Conservation (phyloP, 352 stramenopile species). For the Globisporangium polare region DNA sequence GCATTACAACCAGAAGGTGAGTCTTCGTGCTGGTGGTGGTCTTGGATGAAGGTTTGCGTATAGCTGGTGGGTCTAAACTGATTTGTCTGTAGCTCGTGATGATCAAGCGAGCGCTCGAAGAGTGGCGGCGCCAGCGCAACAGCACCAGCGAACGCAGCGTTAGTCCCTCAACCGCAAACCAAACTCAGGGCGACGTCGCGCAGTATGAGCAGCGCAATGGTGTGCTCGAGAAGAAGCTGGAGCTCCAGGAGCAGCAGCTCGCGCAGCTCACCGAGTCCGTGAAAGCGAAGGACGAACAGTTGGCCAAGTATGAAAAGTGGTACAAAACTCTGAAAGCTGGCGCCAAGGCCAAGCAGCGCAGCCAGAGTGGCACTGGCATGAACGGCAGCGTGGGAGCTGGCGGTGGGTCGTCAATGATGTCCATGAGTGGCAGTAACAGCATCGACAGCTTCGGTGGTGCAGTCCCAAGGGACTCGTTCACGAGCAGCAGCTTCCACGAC, state of each 20-base stretch:
- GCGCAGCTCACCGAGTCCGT: constrained; percentile 47
- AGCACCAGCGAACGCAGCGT: background rate
- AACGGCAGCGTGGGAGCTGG: constrained; percentile 15
- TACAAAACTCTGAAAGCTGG: constrained; percentile 82
- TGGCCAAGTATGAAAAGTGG: constrained; percentile 85
- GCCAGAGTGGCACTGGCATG: constrained; percentile 28
- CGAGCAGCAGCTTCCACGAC: constrained; percentile 62
- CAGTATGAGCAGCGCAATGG: constrained; percentile 10
- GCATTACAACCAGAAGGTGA: constrained; percentile 86
- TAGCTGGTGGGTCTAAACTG: background rate
- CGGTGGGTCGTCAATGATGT: constrained; percentile 3
- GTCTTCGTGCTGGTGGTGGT: background rate
- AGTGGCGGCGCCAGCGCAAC: constrained; percentile 73
- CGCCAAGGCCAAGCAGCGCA: constrained; percentile 80
- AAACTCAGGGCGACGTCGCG: background rate
- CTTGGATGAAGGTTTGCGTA: no score
- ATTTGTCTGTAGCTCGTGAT: constrained; percentile 57
- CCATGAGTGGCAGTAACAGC: constrained; percentile 34
- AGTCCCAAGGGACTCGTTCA: constrained; percentile 52
- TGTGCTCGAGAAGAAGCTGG: constrained; percentile 30
- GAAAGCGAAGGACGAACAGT: constrained; percentile 56
- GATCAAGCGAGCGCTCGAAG: constrained; percentile 87
- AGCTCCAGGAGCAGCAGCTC: constrained; percentile 56
- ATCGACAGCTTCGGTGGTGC: constrained; percentile 13
- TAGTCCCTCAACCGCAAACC: background rate